These are phyloP conservation scores for Suillus subaureus DNA, from an alignment of 768 basidiomycete species.

Conservation along the genomic window DNA sequence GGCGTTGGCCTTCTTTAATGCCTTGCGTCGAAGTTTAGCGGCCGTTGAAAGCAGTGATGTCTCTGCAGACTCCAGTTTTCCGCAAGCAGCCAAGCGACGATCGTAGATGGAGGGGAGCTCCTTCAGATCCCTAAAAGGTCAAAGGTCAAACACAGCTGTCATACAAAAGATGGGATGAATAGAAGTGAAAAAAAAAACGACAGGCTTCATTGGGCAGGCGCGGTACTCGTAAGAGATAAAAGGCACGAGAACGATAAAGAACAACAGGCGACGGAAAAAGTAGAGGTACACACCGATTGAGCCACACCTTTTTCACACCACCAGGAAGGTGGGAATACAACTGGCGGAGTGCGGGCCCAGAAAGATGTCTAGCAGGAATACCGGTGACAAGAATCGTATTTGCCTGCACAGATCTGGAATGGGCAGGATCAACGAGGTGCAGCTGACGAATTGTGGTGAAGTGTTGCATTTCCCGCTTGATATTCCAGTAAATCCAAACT, in stretches of 20 bases:
- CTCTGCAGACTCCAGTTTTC: constrained; percentile 87
- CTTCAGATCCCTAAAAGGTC: constrained; percentile 65
- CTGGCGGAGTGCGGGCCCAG: constrained; percentile 61
- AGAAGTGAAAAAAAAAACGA: neutral
- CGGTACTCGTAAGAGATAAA: neutral
- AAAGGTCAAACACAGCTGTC: constrained; percentile 3
- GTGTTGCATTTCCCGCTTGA: constrained; percentile 77
- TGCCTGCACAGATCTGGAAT: constrained; percentile 82
- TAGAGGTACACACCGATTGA: constrained; percentile 64
- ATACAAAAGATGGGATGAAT: neutral
- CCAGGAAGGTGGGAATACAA: constrained; percentile 87
- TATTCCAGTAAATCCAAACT: constrained; percentile 88
- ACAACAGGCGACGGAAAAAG: neutral
- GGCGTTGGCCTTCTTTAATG: constrained; percentile 46
- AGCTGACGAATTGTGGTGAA: constrained; percentile 82
- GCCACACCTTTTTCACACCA: constrained; percentile 89
- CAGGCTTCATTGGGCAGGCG: neutral
- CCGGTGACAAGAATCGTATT: constrained; percentile 91
- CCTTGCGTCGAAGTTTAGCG: constrained; percentile 63
- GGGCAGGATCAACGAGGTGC: constrained; percentile 72
- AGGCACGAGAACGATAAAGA: neutral
- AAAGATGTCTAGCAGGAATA: constrained; percentile 78
- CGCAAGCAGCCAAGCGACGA: constrained; percentile 68
- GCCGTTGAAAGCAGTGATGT: constrained; percentile 77
- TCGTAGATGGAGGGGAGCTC: constrained; percentile 85